Conservation (phyloP, 495 filamentous ascomycete species). For the Penicillium atrosanguineum region DNA sequence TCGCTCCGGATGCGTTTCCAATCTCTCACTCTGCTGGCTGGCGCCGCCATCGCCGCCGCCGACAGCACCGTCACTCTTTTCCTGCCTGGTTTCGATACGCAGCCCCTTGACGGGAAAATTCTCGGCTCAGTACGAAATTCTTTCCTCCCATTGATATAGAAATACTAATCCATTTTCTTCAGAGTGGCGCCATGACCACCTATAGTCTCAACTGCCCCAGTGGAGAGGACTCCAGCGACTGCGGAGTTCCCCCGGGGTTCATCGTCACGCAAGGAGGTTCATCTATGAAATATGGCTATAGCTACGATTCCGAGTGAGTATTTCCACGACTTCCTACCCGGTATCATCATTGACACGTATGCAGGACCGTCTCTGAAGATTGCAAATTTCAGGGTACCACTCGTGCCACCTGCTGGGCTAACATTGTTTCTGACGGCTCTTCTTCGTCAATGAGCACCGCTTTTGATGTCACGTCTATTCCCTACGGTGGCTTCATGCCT, state of each 20-base stretch:
- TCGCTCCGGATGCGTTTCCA: slow-evolving; percentile 10
- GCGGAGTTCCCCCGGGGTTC: slow-evolving; percentile 5
- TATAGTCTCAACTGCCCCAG: slow-evolving; percentile 10
- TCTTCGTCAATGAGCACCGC: not conserved
- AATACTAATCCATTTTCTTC: not conserved
- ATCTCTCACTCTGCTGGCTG: slow-evolving; percentile 14
- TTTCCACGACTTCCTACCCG: not conserved
- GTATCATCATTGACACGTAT: not conserved
- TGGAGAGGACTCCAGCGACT: not conserved
- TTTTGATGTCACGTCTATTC: not conserved
- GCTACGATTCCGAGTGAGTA: not conserved
- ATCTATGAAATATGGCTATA: not conserved
- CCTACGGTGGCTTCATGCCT: slow-evolving; percentile 4
- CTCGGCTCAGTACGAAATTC: slow-evolving; percentile 10
- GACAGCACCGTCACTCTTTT: slow-evolving; percentile 15
- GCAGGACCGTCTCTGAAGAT: slow-evolving; percentile 1
- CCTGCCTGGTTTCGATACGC: slow-evolving; percentile 14
- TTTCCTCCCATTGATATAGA: too few species aligned
- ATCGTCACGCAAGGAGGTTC: slow-evolving; percentile 1
- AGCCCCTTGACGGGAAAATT: slow-evolving; percentile 6
- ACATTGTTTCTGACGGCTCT: not conserved
- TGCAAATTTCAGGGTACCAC: slow-evolving; percentile 3
- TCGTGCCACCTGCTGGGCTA: not conserved
- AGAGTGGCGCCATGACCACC: slow-evolving; percentile 15
- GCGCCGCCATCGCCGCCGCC: slow-evolving; percentile 8